Base-by-base conservation (phyloP, 2,329 filamentous ascomycete species). In the Tolypocladium pustulatum region DNA sequence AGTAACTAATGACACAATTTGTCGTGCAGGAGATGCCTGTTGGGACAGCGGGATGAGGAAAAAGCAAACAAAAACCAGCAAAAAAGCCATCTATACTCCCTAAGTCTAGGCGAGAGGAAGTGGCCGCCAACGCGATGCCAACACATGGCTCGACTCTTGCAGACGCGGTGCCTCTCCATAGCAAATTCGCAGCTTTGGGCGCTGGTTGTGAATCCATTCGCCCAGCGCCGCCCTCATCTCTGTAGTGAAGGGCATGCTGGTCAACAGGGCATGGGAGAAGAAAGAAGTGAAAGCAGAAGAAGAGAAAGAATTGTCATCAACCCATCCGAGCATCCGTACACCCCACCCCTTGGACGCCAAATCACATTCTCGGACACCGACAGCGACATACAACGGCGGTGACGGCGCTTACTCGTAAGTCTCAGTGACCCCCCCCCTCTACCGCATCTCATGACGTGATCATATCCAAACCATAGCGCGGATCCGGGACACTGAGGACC, bases 401-500 rank as follows among this genome's bases (percentile, higher is more conserved):
- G 40, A 25, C 37, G 4, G 30, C 57, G 49, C 49, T 32, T 20
- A 34, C 17, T 41, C 38, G 38, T 41, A 41, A 41, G 49, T 52
- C 30, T 52, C 49, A 52, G 49, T 34, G 4, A n/a, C n/a, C n/a
- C 25, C 32, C 30, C 41, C 25, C 69, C 56, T 30, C 4, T 53
- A n/a, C 49, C 49, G n/a, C 36, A 30, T 25, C 15, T 60, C 63
- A 73, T 56, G 68, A 72, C 55, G 79, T 79, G 56, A 83, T 74
- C 72, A 81, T 83, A 57, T 76, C 76, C 51, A 84, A 72, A 22
- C 75, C 78, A 62, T 81, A 83, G 60, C 81, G 76, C 34, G 81
- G 80, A 61, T 85, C 81, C 20, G 78, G 79, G 60, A 77, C 74
- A 57, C 73, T 76, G 59, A 82, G 70, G 30, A 81, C 75, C 57